A percentile compares a stretch with the other conserved stretches of the same genome.
Evolutionary conservation across 2,329 filamentous ascomycete genomes (phyloP).

Genomic region (Leptosphaerulina australis): DNA sequence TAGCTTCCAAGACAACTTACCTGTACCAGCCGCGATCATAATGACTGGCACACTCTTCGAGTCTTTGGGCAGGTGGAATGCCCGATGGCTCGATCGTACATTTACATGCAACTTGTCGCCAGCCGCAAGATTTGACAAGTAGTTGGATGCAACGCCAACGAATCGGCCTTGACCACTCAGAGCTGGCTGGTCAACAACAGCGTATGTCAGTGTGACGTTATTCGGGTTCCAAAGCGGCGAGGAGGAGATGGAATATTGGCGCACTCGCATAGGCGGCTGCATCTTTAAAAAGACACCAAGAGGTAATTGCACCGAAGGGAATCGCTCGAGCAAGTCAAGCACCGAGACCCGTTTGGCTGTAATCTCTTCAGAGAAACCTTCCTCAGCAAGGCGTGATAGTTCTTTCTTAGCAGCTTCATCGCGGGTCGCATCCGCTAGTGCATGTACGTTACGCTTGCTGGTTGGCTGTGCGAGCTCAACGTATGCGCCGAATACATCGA

Average conservation of each 20-base stretch:
- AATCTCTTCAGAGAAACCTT: slow-evolving; percentile 48
- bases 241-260: slow-evolving; percentile 82
- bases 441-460: slow-evolving; percentile 66
- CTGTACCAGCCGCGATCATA: slow-evolving; percentile 47
- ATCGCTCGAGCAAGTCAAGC: slow-evolving; percentile 72
- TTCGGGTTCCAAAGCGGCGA: slow-evolving; percentile 67
- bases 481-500: slow-evolving; percentile 70
- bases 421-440: slow-evolving; percentile 57
- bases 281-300: slow-evolving; percentile 72
- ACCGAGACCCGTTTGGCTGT: slow-evolving; percentile 65
- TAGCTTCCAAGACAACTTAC: slow-evolving; percentile 6
- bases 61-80: slow-evolving; percentile 54
- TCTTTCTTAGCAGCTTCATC: slow-evolving; percentile 58
- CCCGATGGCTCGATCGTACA: slow-evolving; percentile 49
- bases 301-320: slow-evolving; percentile 62
- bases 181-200: slow-evolving; percentile 65
- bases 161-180: slow-evolving; percentile 52
- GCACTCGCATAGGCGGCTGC: slow-evolving; percentile 76
- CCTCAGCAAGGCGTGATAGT: slow-evolving; percentile 56
- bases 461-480: slow-evolving; percentile 76
- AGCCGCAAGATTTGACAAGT: slow-evolving; percentile 48
- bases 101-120: slow-evolving; percentile 53
- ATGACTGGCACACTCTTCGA: slow-evolving; percentile 50
- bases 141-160: slow-evolving; percentile 53
- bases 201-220: slow-evolving; percentile 70